These are phyloP conservation scores for Casuarina glauca DNA, from an alignment of 306 rosid species.

Conservation along the genomic window DNA sequence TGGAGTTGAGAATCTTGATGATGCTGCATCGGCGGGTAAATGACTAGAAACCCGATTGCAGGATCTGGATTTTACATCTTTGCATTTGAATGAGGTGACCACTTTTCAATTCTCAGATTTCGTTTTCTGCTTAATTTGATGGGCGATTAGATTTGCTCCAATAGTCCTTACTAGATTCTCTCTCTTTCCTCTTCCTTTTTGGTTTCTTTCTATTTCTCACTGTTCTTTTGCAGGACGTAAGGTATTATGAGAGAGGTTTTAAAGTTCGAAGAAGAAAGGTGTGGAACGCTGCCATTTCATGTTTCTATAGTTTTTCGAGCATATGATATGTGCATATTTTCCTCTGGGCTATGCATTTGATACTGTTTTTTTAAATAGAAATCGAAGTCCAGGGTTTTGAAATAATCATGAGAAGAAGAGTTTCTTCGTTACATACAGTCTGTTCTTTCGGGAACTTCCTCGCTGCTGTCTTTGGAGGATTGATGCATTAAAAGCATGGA, in stretches of 20 bases:
- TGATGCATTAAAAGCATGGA: background rate
- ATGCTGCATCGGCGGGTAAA: slow-evolving; percentile 97
- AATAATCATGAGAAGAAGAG: background rate
- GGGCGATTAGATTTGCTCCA: background rate
- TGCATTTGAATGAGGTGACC: background rate
- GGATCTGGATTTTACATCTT: slow-evolving; percentile 6
- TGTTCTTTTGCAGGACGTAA: slow-evolving; percentile 1
- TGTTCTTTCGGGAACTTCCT: background rate
- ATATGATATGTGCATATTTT: background rate
- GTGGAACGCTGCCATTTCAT: slow-evolving; percentile 1
- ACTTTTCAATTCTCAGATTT: background rate
- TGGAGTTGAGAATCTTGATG: slow-evolving; percentile 93
- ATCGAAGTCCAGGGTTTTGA: background rate
- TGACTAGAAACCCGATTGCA: slow-evolving; percentile 31
- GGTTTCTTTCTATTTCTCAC: background rate
- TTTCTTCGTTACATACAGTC: background rate
- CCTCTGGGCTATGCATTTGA: background rate
- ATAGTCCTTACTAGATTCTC: background rate
- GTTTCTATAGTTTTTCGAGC: background rate
- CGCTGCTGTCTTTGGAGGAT: background rate
- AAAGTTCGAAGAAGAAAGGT: background rate
- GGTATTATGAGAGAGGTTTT: background rate
- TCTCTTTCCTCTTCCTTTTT: background rate
- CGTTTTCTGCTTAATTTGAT: background rate
- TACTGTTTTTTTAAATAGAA: background rate